These are phyloP conservation scores for Marasmius sp. DNA, from an alignment of 1,284 basidiomycete species.

Conservation along the genomic window DNA sequence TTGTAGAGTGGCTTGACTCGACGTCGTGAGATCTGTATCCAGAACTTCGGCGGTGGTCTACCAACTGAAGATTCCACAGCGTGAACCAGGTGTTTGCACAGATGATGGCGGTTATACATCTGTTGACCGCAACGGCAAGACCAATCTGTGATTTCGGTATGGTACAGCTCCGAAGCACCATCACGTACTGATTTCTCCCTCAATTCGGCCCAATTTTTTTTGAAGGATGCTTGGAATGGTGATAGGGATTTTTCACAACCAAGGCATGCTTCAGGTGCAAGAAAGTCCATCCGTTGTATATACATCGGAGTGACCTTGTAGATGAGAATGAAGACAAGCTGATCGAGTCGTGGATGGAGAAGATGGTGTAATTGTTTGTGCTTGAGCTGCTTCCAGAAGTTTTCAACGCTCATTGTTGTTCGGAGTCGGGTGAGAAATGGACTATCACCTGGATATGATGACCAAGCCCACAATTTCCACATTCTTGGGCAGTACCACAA, in stretches of 20 bases:
- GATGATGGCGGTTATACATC: constrained; percentile 25
- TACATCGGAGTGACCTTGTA: constrained; percentile 23
- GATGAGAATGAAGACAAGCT: constrained; percentile 28
- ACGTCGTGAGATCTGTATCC: constrained; percentile 15
- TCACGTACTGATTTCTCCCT: neutral
- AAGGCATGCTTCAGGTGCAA: constrained; percentile 15
- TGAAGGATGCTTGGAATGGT: constrained; percentile 14
- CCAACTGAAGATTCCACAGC: constrained; percentile 14
- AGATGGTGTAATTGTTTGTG: constrained; percentile 26
- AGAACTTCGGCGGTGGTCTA: constrained; percentile 13
- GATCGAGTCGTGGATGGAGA: constrained; percentile 26
- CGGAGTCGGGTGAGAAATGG: constrained; percentile 19
- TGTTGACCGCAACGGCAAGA: constrained; percentile 28
- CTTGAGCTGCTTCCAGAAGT: constrained; percentile 32
- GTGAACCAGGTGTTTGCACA: constrained; percentile 34
- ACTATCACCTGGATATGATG: constrained; percentile 10
- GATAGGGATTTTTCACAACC: constrained; percentile 11
- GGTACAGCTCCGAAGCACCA: neutral
- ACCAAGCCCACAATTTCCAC: constrained; percentile 33
- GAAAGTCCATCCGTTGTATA: constrained; percentile 13
- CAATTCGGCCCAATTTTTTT: constrained; percentile 16
- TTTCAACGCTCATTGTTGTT: constrained; percentile 31
- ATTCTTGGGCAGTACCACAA: constrained; percentile 30
- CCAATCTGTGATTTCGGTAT: constrained; percentile 23
- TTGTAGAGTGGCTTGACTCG: constrained; percentile 14